phyloP scores from a whole-genome alignment of 495 filamentous ascomycete species.

The Annulohypoxylon nitens region DNA sequence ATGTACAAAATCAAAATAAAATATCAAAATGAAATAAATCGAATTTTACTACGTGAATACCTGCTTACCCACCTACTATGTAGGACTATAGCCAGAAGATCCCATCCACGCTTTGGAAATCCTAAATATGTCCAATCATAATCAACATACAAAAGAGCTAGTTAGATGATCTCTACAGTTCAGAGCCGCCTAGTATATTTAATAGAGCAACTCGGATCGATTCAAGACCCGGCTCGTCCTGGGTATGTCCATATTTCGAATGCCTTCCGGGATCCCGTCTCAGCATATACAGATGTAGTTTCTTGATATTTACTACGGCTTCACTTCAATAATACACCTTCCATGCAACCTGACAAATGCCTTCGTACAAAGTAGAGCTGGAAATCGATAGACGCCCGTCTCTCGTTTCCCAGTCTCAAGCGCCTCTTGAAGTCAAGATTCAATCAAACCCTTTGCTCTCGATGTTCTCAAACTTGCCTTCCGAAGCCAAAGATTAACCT shows the following conservation, averaged over 20 bases:
- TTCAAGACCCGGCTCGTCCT: background rate
- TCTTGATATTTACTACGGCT: conserved; percentile 5
- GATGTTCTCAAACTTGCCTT: conserved; percentile 27
- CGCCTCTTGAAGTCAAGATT: conserved; percentile 23
- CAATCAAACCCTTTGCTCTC: conserved; percentile 8
- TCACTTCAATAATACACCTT: conserved; percentile 16
- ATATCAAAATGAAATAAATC: too few species aligned
- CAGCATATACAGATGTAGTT: conserved; percentile 31
- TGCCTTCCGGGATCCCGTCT: conserved; percentile 30
- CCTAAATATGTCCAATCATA: background rate
- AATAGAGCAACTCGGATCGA: conserved; percentile 1
- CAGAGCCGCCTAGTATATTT: background rate
- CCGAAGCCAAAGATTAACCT: conserved; percentile 20
- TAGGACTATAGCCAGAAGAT: too few species aligned
- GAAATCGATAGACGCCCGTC: conserved; percentile 9
- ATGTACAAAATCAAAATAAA: too few species aligned
- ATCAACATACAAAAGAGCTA: background rate
- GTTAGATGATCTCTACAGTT: background rate
- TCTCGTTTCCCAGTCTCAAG: conserved; percentile 14
- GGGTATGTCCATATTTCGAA: conserved; percentile 13
- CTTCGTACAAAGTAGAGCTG: conserved; percentile 22
- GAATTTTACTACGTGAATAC: too few species aligned
- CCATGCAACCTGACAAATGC: conserved; percentile 15
- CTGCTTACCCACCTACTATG: too few species aligned
- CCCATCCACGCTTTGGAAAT: too few species aligned